Base-by-base conservation (phyloP, 352 stramenopile species). In the Elongisporangium undulatum region DNA sequence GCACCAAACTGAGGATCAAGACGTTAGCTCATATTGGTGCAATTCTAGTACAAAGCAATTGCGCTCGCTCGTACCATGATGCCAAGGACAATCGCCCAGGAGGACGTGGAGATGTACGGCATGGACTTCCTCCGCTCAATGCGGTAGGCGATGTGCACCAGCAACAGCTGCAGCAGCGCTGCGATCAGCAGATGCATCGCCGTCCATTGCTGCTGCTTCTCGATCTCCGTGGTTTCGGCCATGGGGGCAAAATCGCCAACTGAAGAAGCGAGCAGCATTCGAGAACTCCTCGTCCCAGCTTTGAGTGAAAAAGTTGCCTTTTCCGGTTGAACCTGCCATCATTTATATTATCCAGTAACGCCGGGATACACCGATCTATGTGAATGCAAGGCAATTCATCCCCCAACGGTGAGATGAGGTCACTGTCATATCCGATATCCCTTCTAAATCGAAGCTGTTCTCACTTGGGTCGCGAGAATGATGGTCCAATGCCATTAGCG, bases 131-230 rank as follows among this genome's bases (percentile, higher is more conserved):
- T 70, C 10, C 74, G 74, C 51, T 86, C 80, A 59, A 90, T 84
- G 53, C 73, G 75, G 56, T 85, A 90, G 21, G 77, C 74, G 16
- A 90, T 73, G 52, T 80, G 76, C 21, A 90, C 78, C 17, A 90
- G 68, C 21, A 86, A 52, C 13, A 90, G 63, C 60, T 90, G 78
- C 20, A 90, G 72, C 21, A 83, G 54, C n/a, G 79, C 80, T 34
- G 76, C 87, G 12, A 81, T 71, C 20, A 90, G 73, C 55, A 90
- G 69, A 65, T 90, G 76, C 4, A 70, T 68, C 34, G 78, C 74
- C 0, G 75, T 80, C 80, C 80, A 88, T 50, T 67, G 71, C 66
- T 78, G 62, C 23, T 74, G 66, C 53, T 68, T 63, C 51, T 62
- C 56, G 29, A 71, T 61, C 4, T 79, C 54, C 5, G 67, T 66